Evolutionary conservation across 148 eudicot species (phyloP), one percentile per base, ranked within the genome.

Genomic region (Persicaria maculosa): DNA sequence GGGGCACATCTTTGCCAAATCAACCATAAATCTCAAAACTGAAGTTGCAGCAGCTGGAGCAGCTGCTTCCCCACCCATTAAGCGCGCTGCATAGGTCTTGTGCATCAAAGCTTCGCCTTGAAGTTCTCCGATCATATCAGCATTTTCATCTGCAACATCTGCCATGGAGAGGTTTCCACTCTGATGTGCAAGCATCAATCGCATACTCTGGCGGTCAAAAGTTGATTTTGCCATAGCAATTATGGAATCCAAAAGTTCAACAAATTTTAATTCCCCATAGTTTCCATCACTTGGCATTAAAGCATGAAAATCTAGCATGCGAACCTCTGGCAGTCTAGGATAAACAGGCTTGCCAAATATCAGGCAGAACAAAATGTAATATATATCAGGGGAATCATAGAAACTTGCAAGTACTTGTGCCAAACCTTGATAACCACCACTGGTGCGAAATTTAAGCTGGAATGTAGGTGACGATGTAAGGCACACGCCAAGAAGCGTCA

Each of bases 21-120:
- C 99, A 80, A 90, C 97, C 97, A 96, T 90, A 79, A 96, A 96
- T 83, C 99, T 89, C 62, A 96, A 87, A 74, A 96, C 93, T 52
- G 99, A 89, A 74, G 99, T 91, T 69, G 97, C 91, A 76, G 99
- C 91, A 76, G 97, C 94, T 80, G 97, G 99, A 77, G 99, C 97
- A 54, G 99, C 86, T 9, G 97, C 99, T 80, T 92, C 97, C 78
- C 99, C 99, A 67, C 99, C 97, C 97, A 96, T 96, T 75, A 96
- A 80, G 65, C 97, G 97, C 8, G 97, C 97, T 40, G 97, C 97
- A 85, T 96, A 96, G 19, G 99, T 96, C 80, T 87, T 96, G 77
- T 96, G 99, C 94, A 96, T 92, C 71, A 96, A 79, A 71, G 99
- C 97, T 85, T 96, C 99, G 74, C 97, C 97, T 83, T 92, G 99